A percentile compares a stretch with the other conserved stretches of the same genome.
Conservation (phyloP, 805 yeast species). For the Kluyveromyces lactis region DNA sequence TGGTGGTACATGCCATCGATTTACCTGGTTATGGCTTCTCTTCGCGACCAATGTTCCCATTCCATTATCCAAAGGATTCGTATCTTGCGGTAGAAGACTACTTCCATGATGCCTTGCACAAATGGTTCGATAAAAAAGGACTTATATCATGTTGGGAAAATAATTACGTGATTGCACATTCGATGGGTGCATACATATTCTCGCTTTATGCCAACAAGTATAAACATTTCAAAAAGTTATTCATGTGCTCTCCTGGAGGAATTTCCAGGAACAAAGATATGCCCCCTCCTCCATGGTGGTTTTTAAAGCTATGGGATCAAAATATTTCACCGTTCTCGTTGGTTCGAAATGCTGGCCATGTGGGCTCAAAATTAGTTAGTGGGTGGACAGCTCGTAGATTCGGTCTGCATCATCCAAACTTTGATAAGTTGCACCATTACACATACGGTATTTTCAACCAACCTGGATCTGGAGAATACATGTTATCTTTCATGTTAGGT, state of each 20-base stretch:
- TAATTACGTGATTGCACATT: conserved; percentile 71
- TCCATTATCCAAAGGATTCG: conserved; percentile 22
- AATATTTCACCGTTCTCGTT: conserved; percentile 80
- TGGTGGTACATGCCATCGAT: conserved; percentile 83
- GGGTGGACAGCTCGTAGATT: conserved; percentile 88
- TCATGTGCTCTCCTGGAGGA: conserved; percentile 91
- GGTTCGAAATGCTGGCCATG: conserved; percentile 68
- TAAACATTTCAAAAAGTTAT: conserved; percentile 50
- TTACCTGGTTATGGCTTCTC: conserved; percentile 87
- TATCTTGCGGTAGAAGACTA: conserved; percentile 26
- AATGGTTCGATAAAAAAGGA: conserved; percentile 31
- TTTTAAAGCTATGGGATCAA: conserved; percentile 72
- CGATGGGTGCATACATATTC: conserved; percentile 84
- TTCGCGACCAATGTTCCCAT: conserved; percentile 63
- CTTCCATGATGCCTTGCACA: conserved; percentile 42
- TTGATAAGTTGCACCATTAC: conserved; percentile 59
- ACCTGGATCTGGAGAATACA: conserved; percentile 88
- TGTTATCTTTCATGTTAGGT: conserved; percentile 71
- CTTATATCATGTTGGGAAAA: conserved; percentile 25
- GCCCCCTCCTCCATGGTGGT: conserved; percentile 62
- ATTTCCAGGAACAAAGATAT: conserved; percentile 36
- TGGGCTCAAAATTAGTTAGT: conserved; percentile 78
- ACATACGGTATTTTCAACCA: conserved; percentile 79
- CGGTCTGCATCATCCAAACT: conserved; percentile 30
- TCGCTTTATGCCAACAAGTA: conserved; percentile 54